Percentiles rank a stretch among this genome's conserved stretches.
Conservation (phyloP, 768 basidiomycete species). For the Cubamyces sp. region DNA sequence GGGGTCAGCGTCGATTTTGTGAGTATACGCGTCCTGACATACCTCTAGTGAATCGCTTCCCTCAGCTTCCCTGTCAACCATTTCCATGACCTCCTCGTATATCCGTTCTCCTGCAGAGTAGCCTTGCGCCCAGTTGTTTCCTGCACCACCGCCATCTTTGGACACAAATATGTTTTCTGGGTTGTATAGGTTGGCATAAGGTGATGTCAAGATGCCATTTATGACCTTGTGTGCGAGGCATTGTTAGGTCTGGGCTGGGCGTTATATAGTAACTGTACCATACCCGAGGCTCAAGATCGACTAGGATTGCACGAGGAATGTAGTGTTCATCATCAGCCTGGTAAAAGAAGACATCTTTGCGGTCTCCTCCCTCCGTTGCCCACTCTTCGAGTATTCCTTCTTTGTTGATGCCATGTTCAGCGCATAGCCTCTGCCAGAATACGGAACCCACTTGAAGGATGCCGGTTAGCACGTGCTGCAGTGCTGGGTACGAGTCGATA, state of each 20-base stretch:
- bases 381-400: constrained; percentile 97
- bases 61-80: constrained; percentile 98
- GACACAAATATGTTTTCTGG: constrained; percentile 97
- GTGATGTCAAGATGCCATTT: constrained; percentile 88
- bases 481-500: constrained; percentile 24
- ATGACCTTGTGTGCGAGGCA: constrained; percentile 68
- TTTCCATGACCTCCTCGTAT: constrained; percentile 98
- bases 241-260: neutral
- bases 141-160: constrained; percentile 98
- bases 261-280: constrained; percentile 33
- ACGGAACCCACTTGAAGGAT: constrained; percentile 82
- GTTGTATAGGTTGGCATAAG: constrained; percentile 92
- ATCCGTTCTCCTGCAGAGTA: constrained; percentile 87
- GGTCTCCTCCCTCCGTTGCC: constrained; percentile 93
- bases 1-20: neutral
- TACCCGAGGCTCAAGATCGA: constrained; percentile 96
- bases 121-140: constrained; percentile 98
- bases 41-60: constrained; percentile 97
- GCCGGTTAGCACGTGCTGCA: constrained; percentile 24
- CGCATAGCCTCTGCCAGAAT: constrained; percentile 97
- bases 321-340: constrained; percentile 99
- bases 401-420: constrained; percentile 96
- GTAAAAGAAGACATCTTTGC: constrained; percentile 99
- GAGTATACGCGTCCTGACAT: constrained; percentile 22
- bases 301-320: constrained; percentile 93